A percentile compares a stretch with the other conserved stretches of the same genome.
Conservation (phyloP, 805 yeast species). For the Barnettozyma pratensis region DNA sequence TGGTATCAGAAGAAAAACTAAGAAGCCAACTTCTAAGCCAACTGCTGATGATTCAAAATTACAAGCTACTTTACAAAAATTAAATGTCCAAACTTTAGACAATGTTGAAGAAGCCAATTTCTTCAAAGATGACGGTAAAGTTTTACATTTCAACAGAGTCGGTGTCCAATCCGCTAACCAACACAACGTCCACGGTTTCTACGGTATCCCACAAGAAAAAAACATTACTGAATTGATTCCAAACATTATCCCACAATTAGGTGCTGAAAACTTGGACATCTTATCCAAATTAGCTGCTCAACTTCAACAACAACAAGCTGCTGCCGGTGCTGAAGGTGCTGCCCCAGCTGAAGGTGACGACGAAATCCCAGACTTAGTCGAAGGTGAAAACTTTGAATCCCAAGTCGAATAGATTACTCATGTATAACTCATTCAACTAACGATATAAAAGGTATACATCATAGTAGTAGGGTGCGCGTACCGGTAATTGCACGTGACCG, state of each 20-base stretch:
- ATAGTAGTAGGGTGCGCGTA: neutral
- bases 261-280: constrained; percentile 90
- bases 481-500: neutral
- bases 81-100: constrained; percentile 83
- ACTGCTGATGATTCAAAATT: constrained; percentile 89
- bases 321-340: constrained; percentile 40
- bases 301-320: constrained; percentile 54
- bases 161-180: constrained; percentile 92
- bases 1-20: constrained; percentile 86
- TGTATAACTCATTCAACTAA: neutral
- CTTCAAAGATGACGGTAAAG: constrained; percentile 95
- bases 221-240: constrained; percentile 89
- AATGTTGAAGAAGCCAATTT: constrained; percentile 96
- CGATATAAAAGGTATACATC: neutral
- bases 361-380: constrained; percentile 68
- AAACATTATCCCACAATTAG: constrained; percentile 90
- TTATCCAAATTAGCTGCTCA: constrained; percentile 87
- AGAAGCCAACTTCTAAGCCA: constrained; percentile 59
- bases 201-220: constrained; percentile 94
- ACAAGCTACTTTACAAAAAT: constrained; percentile 81
- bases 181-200: constrained; percentile 88
- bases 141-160: constrained; percentile 92
- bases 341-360: constrained; percentile 45
- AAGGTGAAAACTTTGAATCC: constrained; percentile 61
- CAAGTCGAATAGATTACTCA: constrained; percentile 37